These are phyloP conservation scores for Clonostachys byssicola DNA, from an alignment of 2,329 filamentous ascomycete species.

Conservation along the genomic window DNA sequence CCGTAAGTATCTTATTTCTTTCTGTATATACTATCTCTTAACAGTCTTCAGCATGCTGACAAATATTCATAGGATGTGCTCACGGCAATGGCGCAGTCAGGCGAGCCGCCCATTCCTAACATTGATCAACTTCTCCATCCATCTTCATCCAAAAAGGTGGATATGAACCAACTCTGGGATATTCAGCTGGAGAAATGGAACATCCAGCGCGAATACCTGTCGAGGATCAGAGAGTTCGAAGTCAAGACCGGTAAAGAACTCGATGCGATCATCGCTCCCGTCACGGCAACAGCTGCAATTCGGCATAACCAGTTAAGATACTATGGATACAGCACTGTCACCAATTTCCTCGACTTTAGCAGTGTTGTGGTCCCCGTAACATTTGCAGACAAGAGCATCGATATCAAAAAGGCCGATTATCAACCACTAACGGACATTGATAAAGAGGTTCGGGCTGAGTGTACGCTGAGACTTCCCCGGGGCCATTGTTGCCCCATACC, in stretches of 20 bases:
- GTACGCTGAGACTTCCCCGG: constrained; percentile 2
- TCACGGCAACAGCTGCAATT: constrained; percentile 32
- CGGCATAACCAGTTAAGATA: constrained; percentile 28
- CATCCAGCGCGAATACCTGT: constrained; percentile 24
- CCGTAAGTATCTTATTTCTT: neutral
- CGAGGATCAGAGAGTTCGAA: constrained; percentile 9
- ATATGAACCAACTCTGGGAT: constrained; percentile 15
- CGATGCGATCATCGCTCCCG: constrained; percentile 32
- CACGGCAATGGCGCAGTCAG: constrained; percentile 15
- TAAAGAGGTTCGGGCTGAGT: constrained; percentile 11
- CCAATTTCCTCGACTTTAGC: constrained; percentile 32
- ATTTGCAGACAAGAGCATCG: constrained; percentile 29
- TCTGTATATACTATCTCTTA: constrained; percentile 7
- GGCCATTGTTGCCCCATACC: too few species aligned
- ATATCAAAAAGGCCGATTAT: constrained; percentile 12
- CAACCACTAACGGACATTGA: constrained; percentile 12
- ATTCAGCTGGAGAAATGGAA: constrained; percentile 23
- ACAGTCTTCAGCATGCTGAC: neutral
- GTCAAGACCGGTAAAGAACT: constrained; percentile 12
- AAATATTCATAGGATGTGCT: constrained; percentile 16
- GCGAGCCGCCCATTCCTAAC: constrained; percentile 30
- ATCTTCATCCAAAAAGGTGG: constrained; percentile 9
- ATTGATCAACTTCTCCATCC: constrained; percentile 12
- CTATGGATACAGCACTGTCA: constrained; percentile 26
- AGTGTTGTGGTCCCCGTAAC: constrained; percentile 38